These are phyloP conservation scores for Ogataea hybrid DNA, from an alignment of 1,139 yeast genomes.

Conservation along the genomic window DNA sequence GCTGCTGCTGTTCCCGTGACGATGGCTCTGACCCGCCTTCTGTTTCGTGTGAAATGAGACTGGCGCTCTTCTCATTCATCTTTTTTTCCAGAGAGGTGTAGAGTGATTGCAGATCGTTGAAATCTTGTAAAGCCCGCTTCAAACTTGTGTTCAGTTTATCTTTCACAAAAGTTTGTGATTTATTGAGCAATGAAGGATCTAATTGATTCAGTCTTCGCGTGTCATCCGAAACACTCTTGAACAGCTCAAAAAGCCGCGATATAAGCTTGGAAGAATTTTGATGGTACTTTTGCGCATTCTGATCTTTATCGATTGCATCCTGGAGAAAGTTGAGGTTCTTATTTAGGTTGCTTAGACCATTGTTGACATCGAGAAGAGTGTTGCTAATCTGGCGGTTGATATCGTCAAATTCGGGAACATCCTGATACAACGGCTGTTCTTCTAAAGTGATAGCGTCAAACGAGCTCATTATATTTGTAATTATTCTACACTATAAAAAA, in stretches of 20 bases:
- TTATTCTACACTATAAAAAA: neutral
- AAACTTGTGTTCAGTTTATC: constrained; percentile 37
- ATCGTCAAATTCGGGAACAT: constrained; percentile 56
- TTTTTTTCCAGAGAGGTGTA: constrained; percentile 44
- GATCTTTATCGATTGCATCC: constrained; percentile 24
- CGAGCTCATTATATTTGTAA: constrained; percentile 8
- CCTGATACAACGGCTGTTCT: constrained; percentile 45
- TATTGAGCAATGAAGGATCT: constrained; percentile 34
- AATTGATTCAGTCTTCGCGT: constrained; percentile 39
- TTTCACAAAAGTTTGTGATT: constrained; percentile 57
- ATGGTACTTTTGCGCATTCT: constrained; percentile 35
- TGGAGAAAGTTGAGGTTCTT: constrained; percentile 41
- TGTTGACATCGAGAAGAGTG: constrained; percentile 51
- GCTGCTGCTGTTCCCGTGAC: constrained; percentile 23
- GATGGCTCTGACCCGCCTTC: constrained; percentile 14
- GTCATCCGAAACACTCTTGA: constrained; percentile 41
- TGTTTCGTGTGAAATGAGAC: constrained; percentile 19
- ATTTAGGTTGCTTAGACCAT: constrained; percentile 48
- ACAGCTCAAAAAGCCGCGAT: constrained; percentile 44
- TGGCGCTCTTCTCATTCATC: constrained; percentile 38
- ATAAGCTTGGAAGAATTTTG: constrained; percentile 43
- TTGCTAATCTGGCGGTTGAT: constrained; percentile 46
- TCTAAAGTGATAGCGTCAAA: constrained; percentile 42
- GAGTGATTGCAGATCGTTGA: constrained; percentile 58
- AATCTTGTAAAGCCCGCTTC: constrained; percentile 49